Evolutionary conservation across 192 early-diverging fungal species (phyloP).

Genomic region (Backusella tarrabulga): DNA sequence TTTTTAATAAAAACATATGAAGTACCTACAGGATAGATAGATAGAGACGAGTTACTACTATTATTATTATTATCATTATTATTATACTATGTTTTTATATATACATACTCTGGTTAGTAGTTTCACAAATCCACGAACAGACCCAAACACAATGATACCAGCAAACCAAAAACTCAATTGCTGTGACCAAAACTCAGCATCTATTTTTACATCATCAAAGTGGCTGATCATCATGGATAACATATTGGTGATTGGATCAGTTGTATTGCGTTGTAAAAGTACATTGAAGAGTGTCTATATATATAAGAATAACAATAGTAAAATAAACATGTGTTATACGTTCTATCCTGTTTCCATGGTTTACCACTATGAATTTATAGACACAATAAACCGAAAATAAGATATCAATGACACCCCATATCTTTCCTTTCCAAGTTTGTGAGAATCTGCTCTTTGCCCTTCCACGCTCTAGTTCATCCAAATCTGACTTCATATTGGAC

Average conservation of each 20-base stretch:
- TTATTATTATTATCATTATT: background rate
- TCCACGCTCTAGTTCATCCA: slow-evolving; percentile 23
- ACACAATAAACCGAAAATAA: slow-evolving; percentile 89
- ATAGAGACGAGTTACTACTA: background rate
- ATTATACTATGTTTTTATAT: background rate
- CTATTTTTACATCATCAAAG: slow-evolving; percentile 60
- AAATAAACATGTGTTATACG: background rate
- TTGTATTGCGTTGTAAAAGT: slow-evolving; percentile 69
- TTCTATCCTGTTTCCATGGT: background rate
- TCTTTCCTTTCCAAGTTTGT: slow-evolving; percentile 54
- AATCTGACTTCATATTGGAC: slow-evolving; percentile 22
- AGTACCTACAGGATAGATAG: slow-evolving; percentile 58
- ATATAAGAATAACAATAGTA: background rate
- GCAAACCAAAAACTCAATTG: slow-evolving; percentile 92
- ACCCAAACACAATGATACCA: slow-evolving; percentile 84
- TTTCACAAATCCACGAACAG: slow-evolving; percentile 85
- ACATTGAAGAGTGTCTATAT: slow-evolving; percentile 74
- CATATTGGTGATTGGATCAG: slow-evolving; percentile 81
- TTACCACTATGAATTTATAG: slow-evolving; percentile 81
- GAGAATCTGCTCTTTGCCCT: slow-evolving; percentile 18
- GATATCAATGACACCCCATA: slow-evolving; percentile 79
- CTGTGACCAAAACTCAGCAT: slow-evolving; percentile 84
- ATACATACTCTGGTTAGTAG: slow-evolving; percentile 65
- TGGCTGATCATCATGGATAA: slow-evolving; percentile 71
- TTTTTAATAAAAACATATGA: slow-evolving; percentile 54